Evolutionary conservation across 2,329 filamentous ascomycete species (phyloP), one percentile per base, ranked within the genome.

Genomic region (Seiridium cupressi): DNA sequence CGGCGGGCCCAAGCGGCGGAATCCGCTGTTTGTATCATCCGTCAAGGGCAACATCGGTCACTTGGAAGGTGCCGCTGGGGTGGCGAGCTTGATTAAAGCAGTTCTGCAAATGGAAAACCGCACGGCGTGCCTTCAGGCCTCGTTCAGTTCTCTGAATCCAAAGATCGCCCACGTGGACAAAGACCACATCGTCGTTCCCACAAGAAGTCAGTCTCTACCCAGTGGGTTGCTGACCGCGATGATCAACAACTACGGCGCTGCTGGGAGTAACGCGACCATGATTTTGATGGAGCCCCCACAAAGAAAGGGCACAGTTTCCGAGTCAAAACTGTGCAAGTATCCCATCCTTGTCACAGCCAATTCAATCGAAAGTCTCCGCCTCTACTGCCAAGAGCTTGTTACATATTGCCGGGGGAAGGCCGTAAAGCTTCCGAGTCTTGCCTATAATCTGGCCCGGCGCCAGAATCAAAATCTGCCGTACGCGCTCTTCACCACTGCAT

Each of bases 11-110:
- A 26, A 60, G 18, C 10, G 54, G 11, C 34, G 46, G 5, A 26
- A 35, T 3, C 31, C 35, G 4, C 42, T 61, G 1, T 48, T 48
- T 26, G 32, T 73, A 9, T 68, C 70, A 7, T 69, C 72, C 0
- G 64, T 71, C n/a, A 72, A 74, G 61, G 66, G 61, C 3, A 62
- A 63, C 7, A 44, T 68, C 2, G 65, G 67, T 3, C 67, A 69
- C 42, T 35, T 55, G 1, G 67, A 68, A 38, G 55, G 58, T 1
- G 46, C 65, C 1, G 63, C 66, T 2, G 67, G 67, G 0, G 60
- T 66, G 0, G 62, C 61, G 0, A 58, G 58, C 4, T 13, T 69
- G 5, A 61, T 68, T 11, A 69, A 69, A 38, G 36, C 57, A 1
- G 60, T 66, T 3, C 60, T 63, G 1, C 46, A 57, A 2, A 65